Evolutionary conservation across 306 rosid genomes (phyloP), one percentile per base, ranked within the genome.

Genomic region (Cucumis melo): DNA sequence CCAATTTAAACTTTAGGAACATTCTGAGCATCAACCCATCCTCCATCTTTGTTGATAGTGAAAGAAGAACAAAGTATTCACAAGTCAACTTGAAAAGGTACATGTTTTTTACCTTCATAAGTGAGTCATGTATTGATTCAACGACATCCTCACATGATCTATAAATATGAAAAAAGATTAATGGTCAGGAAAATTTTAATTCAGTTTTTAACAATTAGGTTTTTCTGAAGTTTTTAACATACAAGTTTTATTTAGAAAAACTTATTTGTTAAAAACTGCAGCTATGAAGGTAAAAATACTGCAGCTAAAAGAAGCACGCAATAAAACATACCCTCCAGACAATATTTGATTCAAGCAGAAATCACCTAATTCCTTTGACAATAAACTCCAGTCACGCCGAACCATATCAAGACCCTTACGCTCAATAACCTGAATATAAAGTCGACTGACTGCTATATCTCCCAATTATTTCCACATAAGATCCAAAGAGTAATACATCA

Each of bases 341-440:
- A 94, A 88, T 84, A 94, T 92, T 83, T 94, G 93, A 82, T 84
- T 83, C 36, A 94, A 86, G 85, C 97, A 94, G 84, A 94, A 94
- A 74, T 94, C 93, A 87, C 99, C 99, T 51, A 86, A 46, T 64
- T 94, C 97, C 93, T 94, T 94, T 38, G 99, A 90, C 83, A 94
- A 82, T 79, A 90, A 85, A 76, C 97, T 91, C 99, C 99, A 94
- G 84, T 94, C 99, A 76, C 93, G 94, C 32, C 99, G 91, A 84
- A 94, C 99, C 87, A 92, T 94, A 83, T 94, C 99, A 83, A 94
- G 99, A 75, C 98, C 98, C 84, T 94, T 94, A 21, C 98, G 92
- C 84, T 91, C 97, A 83, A 89, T 91, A 81, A 90, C 91, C 98
- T 93, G 84, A 80, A 34, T 42, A 44, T 56, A 32, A 74, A 60